These are phyloP conservation scores for Hibiscus syriacus DNA, from an alignment of 345 rosid species.

Conservation along the genomic window DNA sequence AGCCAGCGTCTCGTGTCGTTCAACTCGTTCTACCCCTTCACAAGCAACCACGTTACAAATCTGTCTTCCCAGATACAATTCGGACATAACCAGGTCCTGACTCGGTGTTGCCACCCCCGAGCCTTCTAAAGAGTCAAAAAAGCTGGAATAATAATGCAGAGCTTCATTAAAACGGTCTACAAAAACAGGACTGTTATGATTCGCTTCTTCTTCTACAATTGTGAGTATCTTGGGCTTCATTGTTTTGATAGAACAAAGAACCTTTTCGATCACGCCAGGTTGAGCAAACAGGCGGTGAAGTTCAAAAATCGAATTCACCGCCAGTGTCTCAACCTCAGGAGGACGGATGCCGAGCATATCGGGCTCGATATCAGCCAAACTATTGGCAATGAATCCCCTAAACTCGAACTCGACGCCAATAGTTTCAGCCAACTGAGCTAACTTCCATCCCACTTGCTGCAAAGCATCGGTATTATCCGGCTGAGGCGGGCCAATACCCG, in stretches of 20 bases:
- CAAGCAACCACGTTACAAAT: constrained; percentile 44
- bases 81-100: too few species aligned
- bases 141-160: too few species aligned
- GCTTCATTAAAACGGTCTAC: constrained; percentile 66
- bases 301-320: constrained; percentile 78
- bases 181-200: constrained; percentile 66
- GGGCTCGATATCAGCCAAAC: too few species aligned
- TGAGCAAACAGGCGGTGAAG: constrained; percentile 50
- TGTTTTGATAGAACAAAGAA: constrained; percentile 27
- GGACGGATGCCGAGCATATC: constrained; percentile 45
- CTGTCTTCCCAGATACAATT: too few species aligned
- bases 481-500: background rate
- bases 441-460: background rate
- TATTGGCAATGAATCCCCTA: too few species aligned
- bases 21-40: constrained; percentile 66
- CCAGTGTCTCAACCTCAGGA: constrained; percentile 42
- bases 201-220: constrained; percentile 72
- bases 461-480: background rate
- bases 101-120: too few species aligned
- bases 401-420: background rate
- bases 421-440: background rate
- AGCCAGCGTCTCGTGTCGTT: constrained; percentile 61
- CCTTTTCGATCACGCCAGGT: constrained; percentile 55
- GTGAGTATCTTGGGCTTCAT: constrained; percentile 68
- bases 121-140: too few species aligned